phyloP scores from a whole-genome alignment of 495 filamentous ascomycete genomes.

The Aspergillus funiculosus region DNA sequence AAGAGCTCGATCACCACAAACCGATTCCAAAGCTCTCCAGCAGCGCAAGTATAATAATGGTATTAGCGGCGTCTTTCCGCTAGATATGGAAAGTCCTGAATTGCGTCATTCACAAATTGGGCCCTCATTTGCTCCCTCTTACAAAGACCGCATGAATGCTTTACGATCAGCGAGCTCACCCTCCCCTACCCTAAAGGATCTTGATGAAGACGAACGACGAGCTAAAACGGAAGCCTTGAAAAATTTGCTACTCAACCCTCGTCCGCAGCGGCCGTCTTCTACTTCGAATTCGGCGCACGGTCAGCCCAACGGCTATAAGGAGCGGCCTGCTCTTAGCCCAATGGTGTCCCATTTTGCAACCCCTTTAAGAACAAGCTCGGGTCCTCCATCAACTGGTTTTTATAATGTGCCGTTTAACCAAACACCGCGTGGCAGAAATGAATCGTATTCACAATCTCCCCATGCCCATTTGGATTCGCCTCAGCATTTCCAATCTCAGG shows the following conservation, averaged over 20 bases:
- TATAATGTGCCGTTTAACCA: constrained; percentile 9
- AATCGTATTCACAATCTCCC: constrained; percentile 11
- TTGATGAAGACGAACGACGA: constrained; percentile 37
- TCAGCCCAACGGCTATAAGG: constrained; percentile 12
- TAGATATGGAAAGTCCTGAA: constrained; percentile 57
- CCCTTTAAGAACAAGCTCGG: constrained; percentile 33
- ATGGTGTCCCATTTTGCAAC: constrained; percentile 35
- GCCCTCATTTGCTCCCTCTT: constrained; percentile 63
- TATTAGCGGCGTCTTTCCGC: constrained; percentile 53
- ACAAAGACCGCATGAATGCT: constrained; percentile 58
- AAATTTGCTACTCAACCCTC: constrained; percentile 42
- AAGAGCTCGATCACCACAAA: constrained; percentile 33
- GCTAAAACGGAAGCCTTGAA: constrained; percentile 45
- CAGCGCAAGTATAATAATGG: constrained; percentile 34
- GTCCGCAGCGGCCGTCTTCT: constrained; percentile 35
- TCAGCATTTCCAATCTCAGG: constrained; percentile 19
- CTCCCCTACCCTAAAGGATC: constrained; percentile 16
- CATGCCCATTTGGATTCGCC: constrained; percentile 16
- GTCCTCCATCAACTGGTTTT: constrained; percentile 28
- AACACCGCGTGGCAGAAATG: constrained; percentile 8
- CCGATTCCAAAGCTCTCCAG: constrained; percentile 27
- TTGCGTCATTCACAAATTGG: constrained; percentile 45
- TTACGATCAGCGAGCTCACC: constrained; percentile 35
- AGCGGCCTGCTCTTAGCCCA: constrained; percentile 14
- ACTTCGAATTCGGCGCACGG: constrained; percentile 20